phyloP scores from a whole-genome alignment of 352 stramenopile species.

The Pythium angustatum region DNA sequence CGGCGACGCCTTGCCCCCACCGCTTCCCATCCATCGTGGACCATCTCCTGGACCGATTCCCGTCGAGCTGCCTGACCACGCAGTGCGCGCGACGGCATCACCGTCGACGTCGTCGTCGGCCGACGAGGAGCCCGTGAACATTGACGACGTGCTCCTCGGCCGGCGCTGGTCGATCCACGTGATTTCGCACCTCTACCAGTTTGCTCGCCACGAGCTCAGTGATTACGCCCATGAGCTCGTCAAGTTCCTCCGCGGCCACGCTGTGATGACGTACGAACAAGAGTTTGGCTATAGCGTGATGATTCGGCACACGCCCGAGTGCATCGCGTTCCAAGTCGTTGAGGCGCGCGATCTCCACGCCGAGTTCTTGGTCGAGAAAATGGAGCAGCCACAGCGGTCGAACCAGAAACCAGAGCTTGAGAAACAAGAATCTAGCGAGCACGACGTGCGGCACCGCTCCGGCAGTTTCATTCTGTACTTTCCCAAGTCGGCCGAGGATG shows the following conservation, averaged over 20 bases:
- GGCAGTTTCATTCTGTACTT: constrained; percentile 27
- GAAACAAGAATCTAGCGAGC: not conserved
- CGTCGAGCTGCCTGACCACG: constrained; percentile 8
- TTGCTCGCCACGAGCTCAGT: constrained; percentile 24
- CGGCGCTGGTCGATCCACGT: constrained; percentile 36
- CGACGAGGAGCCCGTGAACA: constrained; percentile 8
- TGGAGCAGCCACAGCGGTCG: constrained; percentile 21
- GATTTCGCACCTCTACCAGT: constrained; percentile 36
- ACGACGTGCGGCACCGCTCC: constrained; percentile 11
- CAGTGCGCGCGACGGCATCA: constrained; percentile 4
- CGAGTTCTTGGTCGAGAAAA: constrained; percentile 22
- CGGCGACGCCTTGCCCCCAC: constrained; percentile 10
- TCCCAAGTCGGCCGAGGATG: constrained; percentile 17
- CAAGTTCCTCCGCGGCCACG: constrained; percentile 30
- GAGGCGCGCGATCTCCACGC: constrained; percentile 31
- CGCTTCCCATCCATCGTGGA: not conserved
- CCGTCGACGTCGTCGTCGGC: not conserved
- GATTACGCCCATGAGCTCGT: constrained; percentile 33
- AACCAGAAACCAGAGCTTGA: constrained; percentile 1
- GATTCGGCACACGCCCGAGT: constrained; percentile 24
- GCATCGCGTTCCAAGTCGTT: constrained; percentile 27
- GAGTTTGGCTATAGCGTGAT: constrained; percentile 34
- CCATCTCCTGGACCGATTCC: constrained; percentile 1
- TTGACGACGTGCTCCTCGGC: constrained; percentile 29
- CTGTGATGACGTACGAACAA: constrained; percentile 27